These are phyloP conservation scores for Calonectria multiphialidica DNA, from an alignment of 2,329 filamentous ascomycete genomes.

Conservation along the genomic window DNA sequence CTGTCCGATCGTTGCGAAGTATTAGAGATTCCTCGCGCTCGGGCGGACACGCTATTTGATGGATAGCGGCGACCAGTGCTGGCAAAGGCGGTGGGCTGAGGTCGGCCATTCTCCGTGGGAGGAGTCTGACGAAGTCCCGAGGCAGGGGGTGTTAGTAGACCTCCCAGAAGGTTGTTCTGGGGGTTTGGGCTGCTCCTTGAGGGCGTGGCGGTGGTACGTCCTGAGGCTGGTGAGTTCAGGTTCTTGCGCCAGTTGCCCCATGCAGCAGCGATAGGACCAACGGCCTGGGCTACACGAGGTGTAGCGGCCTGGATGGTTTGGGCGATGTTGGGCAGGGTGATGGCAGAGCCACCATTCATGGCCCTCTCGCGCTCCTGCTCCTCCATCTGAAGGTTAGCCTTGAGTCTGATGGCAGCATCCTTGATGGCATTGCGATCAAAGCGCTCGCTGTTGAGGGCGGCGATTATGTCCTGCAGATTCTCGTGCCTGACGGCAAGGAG, in stretches of 20 bases:
- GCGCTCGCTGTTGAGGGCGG: slow-evolving; percentile 77
- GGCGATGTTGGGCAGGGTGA: slow-evolving; percentile 80
- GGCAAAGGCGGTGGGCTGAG: slow-evolving; percentile 71
- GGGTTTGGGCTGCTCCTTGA: slow-evolving; percentile 68
- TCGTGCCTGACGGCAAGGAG: slow-evolving; percentile 90
- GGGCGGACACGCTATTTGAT: slow-evolving; percentile 51
- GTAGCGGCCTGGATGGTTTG: slow-evolving; percentile 83
- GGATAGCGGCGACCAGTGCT: slow-evolving; percentile 71
- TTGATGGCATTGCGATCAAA: slow-evolving; percentile 85
- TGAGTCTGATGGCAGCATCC: slow-evolving; percentile 92
- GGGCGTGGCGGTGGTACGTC: slow-evolving; percentile 65
- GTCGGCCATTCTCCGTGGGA: slow-evolving; percentile 49
- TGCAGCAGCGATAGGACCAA: slow-evolving; percentile 85
- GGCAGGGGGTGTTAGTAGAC: slow-evolving; percentile 90
- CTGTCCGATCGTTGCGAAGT: slow-evolving; percentile 42
- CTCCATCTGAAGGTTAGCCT: slow-evolving; percentile 97
- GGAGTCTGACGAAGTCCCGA: slow-evolving; percentile 77
- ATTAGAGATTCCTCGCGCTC: slow-evolving; percentile 45
- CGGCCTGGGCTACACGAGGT: slow-evolving; percentile 85
- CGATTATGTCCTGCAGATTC: slow-evolving; percentile 93
- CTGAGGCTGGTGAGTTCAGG: slow-evolving; percentile 56
- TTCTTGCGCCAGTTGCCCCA: slow-evolving; percentile 94
- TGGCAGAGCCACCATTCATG: slow-evolving; percentile 75
- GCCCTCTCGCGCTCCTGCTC: slow-evolving; percentile 93
- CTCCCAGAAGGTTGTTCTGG: slow-evolving; percentile 75